Conservation (phyloP, 805 yeast genomes). For the Clavispora santaluciae region DNA sequence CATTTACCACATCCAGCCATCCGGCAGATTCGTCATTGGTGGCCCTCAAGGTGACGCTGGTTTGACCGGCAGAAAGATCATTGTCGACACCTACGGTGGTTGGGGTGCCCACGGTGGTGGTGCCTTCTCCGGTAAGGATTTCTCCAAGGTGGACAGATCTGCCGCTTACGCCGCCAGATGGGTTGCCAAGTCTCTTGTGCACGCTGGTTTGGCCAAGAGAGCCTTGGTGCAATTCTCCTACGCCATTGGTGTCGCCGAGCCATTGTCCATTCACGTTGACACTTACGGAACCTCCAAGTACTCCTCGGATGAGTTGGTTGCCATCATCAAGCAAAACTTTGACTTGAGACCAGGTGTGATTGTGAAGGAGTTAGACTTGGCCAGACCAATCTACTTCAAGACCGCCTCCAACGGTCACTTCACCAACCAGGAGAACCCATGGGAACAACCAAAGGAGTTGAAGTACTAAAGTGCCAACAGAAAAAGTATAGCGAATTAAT, state of each 20-base stretch:
- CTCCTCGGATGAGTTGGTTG: conserved; percentile 85
- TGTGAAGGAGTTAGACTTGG: conserved; percentile 93
- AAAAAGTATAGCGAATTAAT: conserved; percentile 24
- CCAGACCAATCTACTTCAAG: conserved; percentile 98
- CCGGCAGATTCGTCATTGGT: conserved; percentile 99
- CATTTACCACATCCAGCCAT: conserved; percentile 96
- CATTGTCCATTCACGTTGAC: conserved; percentile 95
- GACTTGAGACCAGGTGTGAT: conserved; percentile 99
- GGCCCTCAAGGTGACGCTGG: conserved; percentile 99
- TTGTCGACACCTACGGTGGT: conserved; percentile 99
- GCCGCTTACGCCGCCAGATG: conserved; percentile 99
- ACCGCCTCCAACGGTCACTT: conserved; percentile 99
- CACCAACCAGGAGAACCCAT: conserved; percentile 97
- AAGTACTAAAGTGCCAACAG: conserved; percentile 36
- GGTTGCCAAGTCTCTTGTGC: conserved; percentile 98
- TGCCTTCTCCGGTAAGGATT: conserved; percentile 99
- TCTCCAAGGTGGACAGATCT: conserved; percentile 99
- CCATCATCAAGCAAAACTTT: conserved; percentile 87
- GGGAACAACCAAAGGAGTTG: conserved; percentile 95
- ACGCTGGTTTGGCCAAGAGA: conserved; percentile 94
- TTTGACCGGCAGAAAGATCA: conserved; percentile 98
- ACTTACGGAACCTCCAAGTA: conserved; percentile 96
- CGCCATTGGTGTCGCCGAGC: conserved; percentile 99
- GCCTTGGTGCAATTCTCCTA: conserved; percentile 97
- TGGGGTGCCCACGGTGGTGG: conserved; percentile 99